Conservation (phyloP, 306 rosid species). For the Quercus cerris region DNA sequence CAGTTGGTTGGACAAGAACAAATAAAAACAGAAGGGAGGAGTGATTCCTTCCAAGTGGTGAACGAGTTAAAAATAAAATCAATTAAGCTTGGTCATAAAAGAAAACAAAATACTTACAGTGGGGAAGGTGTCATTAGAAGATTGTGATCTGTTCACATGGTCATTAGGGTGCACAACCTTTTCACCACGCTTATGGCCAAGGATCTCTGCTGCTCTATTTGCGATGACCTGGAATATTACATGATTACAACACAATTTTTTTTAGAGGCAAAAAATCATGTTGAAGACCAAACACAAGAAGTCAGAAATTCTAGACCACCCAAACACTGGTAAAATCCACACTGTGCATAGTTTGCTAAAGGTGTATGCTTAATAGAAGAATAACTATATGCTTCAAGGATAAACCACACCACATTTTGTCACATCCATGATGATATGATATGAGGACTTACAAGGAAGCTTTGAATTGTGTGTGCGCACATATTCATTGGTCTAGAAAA, state of each 20-base stretch:
- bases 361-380: neutral
- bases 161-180: constrained; percentile 97
- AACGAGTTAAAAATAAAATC: neutral
- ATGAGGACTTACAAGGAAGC: neutral
- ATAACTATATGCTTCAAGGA: neutral
- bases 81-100: neutral
- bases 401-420: neutral
- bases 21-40: neutral
- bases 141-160: constrained; percentile 95
- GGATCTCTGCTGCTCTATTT: constrained; percentile 94
- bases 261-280: neutral
- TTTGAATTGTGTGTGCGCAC: neutral
- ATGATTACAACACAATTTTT: neutral
- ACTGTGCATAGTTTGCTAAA: neutral
- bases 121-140: constrained; percentile 97
- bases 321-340: neutral
- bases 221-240: constrained; percentile 72
- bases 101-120: constrained; percentile 56
- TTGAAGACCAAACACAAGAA: constrained; percentile 9
- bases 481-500: neutral
- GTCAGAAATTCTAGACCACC: neutral
- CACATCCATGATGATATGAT: neutral
- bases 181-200: constrained; percentile 86
- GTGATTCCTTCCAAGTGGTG: neutral
- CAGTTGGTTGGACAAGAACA: constrained; percentile 2